Evolutionary conservation across 179 eudicot genomes (phyloP).

Genomic region (Carnegiea gigantea): DNA sequence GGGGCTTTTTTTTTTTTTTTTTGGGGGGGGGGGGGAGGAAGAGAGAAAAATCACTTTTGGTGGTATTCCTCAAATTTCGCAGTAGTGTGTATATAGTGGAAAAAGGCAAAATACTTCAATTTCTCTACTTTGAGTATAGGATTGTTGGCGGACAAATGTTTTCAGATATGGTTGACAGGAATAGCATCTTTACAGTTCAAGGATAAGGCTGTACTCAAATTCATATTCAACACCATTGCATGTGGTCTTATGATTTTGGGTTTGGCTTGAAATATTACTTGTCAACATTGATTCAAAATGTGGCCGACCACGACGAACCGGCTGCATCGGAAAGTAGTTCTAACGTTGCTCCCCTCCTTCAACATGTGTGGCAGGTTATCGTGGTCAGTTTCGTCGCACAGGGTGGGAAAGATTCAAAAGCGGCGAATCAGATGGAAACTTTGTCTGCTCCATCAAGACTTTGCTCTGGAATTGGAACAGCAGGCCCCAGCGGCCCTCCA

Average conservation of each 20-base stretch:
- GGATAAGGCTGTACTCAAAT: too few relatives aligned
- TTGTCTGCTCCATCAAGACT: slow-evolving; percentile 37
- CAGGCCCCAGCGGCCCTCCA: slow-evolving; percentile 61
- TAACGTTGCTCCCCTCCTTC: not conserved
- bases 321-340: not conserved
- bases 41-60: too few relatives aligned
- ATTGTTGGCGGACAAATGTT: not conserved
- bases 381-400: slow-evolving; percentile 69
- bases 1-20: too few relatives aligned
- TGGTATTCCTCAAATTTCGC: too few relatives aligned
- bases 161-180: too few relatives aligned
- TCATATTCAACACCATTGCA: not conserved
- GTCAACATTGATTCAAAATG: too few relatives aligned
- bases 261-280: not conserved
- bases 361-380: slow-evolving; percentile 51
- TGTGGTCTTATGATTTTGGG: not conserved
- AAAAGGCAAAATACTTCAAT: too few relatives aligned
- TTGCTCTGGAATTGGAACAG: slow-evolving; percentile 31
- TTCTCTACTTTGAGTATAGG: not conserved
- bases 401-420: slow-evolving; percentile 45
- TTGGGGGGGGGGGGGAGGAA: too few relatives aligned
- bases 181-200: too few relatives aligned
- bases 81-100: too few relatives aligned
- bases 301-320: too few relatives aligned
- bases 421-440: slow-evolving; percentile 41